These are phyloP conservation scores for Colletotrichum kahawae DNA, from an alignment of 2,329 filamentous ascomycete genomes.

Conservation along the genomic window DNA sequence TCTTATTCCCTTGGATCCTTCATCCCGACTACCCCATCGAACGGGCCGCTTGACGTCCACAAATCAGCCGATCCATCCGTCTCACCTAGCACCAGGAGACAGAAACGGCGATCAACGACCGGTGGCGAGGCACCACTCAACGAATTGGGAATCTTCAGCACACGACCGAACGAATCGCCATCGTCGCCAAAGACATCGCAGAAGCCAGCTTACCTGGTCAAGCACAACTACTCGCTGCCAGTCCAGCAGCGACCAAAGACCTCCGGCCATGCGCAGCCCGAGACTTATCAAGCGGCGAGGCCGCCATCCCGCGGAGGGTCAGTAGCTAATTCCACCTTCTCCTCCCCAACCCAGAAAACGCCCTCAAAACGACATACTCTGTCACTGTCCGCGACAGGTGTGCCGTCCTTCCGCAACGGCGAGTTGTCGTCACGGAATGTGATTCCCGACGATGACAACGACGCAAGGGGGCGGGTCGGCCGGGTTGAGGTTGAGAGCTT, in stretches of 20 bases:
- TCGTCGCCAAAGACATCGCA: conserved; percentile 20
- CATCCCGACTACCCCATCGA: conserved; percentile 12
- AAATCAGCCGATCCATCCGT: not conserved
- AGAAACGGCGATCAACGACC: not conserved
- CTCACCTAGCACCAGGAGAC: not conserved
- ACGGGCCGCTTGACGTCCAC: not conserved
- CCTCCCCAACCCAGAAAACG: conserved; percentile 18
- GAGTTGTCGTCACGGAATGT: conserved; percentile 1
- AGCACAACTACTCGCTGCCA: conserved; percentile 23
- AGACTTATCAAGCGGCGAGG: conserved; percentile 10
- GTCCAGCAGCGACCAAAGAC: conserved; percentile 14
- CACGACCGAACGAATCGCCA: not conserved
- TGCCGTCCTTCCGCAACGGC: not conserved
- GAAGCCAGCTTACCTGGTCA: conserved; percentile 27
- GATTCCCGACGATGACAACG: not conserved
- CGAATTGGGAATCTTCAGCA: conserved; percentile 5
- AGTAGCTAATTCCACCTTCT: conserved; percentile 18
- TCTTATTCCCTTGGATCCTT: conserved; percentile 22
- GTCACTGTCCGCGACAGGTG: not conserved
- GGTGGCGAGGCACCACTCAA: not conserved
- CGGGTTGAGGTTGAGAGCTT: conserved; percentile 21
- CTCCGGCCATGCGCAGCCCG: not conserved
- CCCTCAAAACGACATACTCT: conserved; percentile 10
- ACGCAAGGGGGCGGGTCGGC: conserved; percentile 12
- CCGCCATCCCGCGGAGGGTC: conserved; percentile 22